Evolutionary conservation across 1,139 yeast species (phyloP), one percentile per base, ranked within the genome.

Genomic region (Sugiyamaella xylanicola): DNA sequence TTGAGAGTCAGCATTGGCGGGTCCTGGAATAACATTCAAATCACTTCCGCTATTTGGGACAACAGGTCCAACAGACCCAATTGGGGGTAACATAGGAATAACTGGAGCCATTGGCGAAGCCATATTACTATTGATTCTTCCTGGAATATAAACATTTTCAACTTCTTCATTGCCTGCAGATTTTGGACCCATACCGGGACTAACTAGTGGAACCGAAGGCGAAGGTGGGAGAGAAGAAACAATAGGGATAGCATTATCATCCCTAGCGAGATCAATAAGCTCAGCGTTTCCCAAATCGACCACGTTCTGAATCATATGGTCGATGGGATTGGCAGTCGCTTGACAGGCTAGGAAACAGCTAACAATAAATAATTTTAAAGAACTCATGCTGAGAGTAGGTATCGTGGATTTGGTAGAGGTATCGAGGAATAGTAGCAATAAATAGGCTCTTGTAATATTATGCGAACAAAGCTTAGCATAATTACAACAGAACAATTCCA

Each of bases 211-310:
- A 13, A 42, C 46, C 5, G 48, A 7, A 17, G 39, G 39, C 5
- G 48, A 19, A 3, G 22, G 15, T 9, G 48, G 40, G 17, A 32
- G 40, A 15, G 48, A 45, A 29, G 21, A 27, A 9, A 36, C 21
- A 20, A 45, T 45, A 7, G 42, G 50, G 19, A 22, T n/a, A 2
- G 20, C 15, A 7, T 21, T 32, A n/a, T 36, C 43, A 11, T 20
- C 20, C 8, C n/a, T 19, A 13, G 50, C 43, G n/a, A 46, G 1
- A 13, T 46, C 35, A 13, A 46, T 46, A 42, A 46, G 9, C n/a
- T 46, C 50, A 15, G 50, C 27, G 16, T 46, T 46, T 3, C 43
- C 50, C 42, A 46, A 22, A 36, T 46, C 50, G 25, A 46, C 50
- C 13, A 46, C 50, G 15, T 46, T 46, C n/a, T 46, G 50, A 35